Evolutionary conservation across 1,284 basidiomycete species (phyloP), one percentile per base, ranked within the genome.

Genomic region (Apiotrichum brassicae): DNA sequence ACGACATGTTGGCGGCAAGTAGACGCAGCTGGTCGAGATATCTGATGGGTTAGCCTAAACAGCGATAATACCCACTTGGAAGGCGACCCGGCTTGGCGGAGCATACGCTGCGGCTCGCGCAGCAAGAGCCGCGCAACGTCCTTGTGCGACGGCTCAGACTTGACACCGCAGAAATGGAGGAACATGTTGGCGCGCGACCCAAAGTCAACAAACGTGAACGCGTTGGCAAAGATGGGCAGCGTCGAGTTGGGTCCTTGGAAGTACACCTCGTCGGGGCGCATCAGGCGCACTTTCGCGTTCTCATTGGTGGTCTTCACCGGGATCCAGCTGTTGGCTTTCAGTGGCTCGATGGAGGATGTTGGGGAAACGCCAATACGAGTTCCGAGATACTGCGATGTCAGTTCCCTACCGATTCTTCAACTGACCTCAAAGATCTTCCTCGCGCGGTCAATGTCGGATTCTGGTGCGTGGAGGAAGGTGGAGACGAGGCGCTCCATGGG

Each of bases 121-220:
- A 73, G 57, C 3, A 73, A 53, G 9, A 72, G 49, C 14, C 46
- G 46, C 0, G 69, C 69, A 33, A 73, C 66, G 42, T 73, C 71
- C 28, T 44, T 43, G 24, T 46, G 48, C 28, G 83, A 91, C 1
- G 94, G 95, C 64, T 94, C 87, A 45, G 82, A 82, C 63, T 84
- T 85, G 18, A 93, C 89, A 19, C 94, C 94, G 60, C 88, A 90
- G 11, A 86, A 83, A 51, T 80, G 82, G 42, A 99, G 76, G 73
- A 98, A 95, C 3, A 80, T 76, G 58, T 91, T 93, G 2, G 87
- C 93, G 5, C 78, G 77, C 0, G 79, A 66, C 0, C 93, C 94
- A 69, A 94, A 97, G 70, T 97, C 85, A 41, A 97, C 81, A 61
- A 92, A 94, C 12, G 82, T 81, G 65, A 97, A 95, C 11, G 68